Evolutionary conservation across 208 protist species (phyloP).

Genomic region (Phytomonas serpens): DNA sequence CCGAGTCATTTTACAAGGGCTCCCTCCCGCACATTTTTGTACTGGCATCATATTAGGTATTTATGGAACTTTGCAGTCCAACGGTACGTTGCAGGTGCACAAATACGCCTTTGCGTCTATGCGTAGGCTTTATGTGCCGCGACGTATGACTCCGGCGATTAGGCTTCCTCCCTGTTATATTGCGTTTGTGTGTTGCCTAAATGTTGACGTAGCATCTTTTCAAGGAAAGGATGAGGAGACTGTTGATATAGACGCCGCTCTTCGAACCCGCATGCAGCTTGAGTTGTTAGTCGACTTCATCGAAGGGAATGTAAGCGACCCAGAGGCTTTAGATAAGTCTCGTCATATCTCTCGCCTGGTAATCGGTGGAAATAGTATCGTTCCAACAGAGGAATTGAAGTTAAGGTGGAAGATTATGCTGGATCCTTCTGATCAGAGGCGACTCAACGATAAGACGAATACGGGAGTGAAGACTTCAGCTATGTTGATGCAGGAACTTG

Average conservation of each 20-base stretch:
- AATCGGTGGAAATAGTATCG: constrained; percentile 84
- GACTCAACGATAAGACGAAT: constrained; percentile 52
- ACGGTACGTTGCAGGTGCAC: constrained; percentile 55
- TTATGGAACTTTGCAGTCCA: constrained; percentile 52
- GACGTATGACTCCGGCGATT: constrained; percentile 14
- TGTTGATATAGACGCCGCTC: constrained; percentile 13
- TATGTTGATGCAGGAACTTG: constrained; percentile 63
- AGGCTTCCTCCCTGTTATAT: constrained; percentile 58
- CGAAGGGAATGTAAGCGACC: constrained; percentile 53
- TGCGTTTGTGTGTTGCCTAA: constrained; percentile 74
- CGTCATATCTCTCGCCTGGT: constrained; percentile 59
- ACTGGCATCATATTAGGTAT: constrained; percentile 74
- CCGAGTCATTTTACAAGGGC: constrained; percentile 44
- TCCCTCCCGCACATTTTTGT: constrained; percentile 49
- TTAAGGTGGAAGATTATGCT: constrained; percentile 84
- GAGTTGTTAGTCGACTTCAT: constrained; percentile 79
- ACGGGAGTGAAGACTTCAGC: constrained; percentile 19
- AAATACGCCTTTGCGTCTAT: constrained; percentile 48
- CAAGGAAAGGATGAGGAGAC: constrained; percentile 14
- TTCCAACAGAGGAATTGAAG: constrained; percentile 73
- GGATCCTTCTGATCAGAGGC: constrained; percentile 72
- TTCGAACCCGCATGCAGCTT: constrained; percentile 28
- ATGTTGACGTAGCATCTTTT: constrained; percentile 10
- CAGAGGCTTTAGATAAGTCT: constrained; percentile 28
- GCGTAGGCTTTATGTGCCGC: constrained; percentile 36